Base-by-base conservation (phyloP, 2,329 filamentous ascomycete species). In the Fusarium sp. region DNA sequence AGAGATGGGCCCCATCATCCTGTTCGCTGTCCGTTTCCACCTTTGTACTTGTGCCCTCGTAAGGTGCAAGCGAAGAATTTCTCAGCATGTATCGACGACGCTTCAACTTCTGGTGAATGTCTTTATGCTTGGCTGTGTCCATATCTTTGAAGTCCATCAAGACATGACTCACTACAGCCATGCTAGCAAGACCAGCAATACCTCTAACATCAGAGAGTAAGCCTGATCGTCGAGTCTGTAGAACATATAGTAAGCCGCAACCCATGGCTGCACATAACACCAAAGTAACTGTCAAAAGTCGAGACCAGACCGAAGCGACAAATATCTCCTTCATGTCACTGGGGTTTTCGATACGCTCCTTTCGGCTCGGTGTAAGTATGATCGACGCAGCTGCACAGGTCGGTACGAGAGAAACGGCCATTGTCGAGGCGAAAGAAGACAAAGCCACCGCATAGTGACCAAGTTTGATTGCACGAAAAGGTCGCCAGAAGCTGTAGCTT, bases 131-230 rank as follows among this genome's bases (percentile, higher is more conserved):
- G 12, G 89, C 91, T 2, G 89, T 88, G 77, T 94, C 92, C 81
- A 93, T 88, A 62, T 90, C 90, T 70, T 89, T 90, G 77, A 94
- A 94, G 77, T 94, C 92, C 80, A 90, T 90, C 70, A 94, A 82
- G 77, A 94, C 92, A 72, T 94, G 92, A 70, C 88, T 90, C 68
- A 89, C 88, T 5, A 92, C 92, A 14, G 92, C 92, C 91, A 94
- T 93, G 62, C 91, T 89, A 10, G 92, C 92, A 41, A 94, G 85
- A 4, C 92, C 92, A 4, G 92, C 91, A 56, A 94, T 93, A 10
- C 92, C 92, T 72, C 89, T 90, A 11, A 93, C 91, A 76, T 94
- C 90, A 10, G 88, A 88, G 6, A 90, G 80, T 20, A 94, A 83
- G 1, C 92, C 92, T 7, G 90, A 92, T 42, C 88, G 89, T 27